These are phyloP conservation scores for Gastrolobium villosum DNA, from an alignment of 306 rosid species.

Conservation along the genomic window DNA sequence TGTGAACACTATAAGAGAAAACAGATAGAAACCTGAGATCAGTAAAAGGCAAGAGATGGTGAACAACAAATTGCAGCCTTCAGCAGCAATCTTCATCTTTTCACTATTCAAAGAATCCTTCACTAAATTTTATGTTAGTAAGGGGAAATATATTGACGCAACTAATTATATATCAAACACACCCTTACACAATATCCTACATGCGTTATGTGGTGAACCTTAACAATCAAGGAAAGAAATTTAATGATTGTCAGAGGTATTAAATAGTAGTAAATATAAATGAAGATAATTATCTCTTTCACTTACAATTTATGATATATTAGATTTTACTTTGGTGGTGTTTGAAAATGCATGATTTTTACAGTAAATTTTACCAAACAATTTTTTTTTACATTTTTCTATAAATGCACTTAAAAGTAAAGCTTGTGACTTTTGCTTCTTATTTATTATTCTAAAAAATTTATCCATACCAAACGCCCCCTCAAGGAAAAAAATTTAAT, in stretches of 20 bases:
- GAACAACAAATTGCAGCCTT: slow-evolving; percentile 46
- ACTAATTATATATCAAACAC: neutral
- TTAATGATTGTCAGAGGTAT: no score
- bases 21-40: slow-evolving; percentile 60
- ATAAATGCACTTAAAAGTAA: no score
- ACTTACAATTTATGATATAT: neutral
- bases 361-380: neutral
- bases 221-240: neutral
- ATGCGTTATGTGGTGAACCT: slow-evolving; percentile 13
- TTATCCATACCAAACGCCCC: no score
- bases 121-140: slow-evolving; percentile 1
- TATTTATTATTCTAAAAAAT: no score
- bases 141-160: neutral
- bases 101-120: slow-evolving; percentile 17
- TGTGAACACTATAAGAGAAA: slow-evolving; percentile 14
- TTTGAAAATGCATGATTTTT: neutral
- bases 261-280: no score
- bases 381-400: no score
- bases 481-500: no score
- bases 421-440: no score
- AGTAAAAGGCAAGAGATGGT: slow-evolving; percentile 49
- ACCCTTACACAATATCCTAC: neutral
- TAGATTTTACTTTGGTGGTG: neutral
- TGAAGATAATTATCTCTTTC: no score
- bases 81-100: slow-evolving; percentile 59